Base-by-base conservation (phyloP, 352 stramenopile species). In the Lagenidium sp. region DNA sequence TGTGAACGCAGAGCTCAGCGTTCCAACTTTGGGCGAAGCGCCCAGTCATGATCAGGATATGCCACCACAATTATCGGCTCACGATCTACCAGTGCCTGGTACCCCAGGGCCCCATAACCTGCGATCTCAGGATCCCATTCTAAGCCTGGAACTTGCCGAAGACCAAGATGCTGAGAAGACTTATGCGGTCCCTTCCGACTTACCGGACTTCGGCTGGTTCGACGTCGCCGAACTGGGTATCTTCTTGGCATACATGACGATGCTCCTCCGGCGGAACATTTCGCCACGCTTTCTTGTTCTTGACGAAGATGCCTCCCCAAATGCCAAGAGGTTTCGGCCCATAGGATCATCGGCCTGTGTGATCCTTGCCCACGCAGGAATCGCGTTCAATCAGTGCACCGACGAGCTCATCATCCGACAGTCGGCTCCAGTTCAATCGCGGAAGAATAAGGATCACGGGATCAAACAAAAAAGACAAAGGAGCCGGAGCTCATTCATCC, bases 191-290 rank as follows among this genome's bases (percentile, higher is more conserved):
- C 63, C 68, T 0, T 41, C 50, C 11, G 74, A 86, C 29, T 60
- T 75, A 1, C 58, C 60, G 1, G 29, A 58, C 21, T 68, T 84
- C 32, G 70, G 70, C 0, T 84, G 55, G 65, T 52, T 40, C 36
- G 47, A 82, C 42, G 67, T 57, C 30, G 70, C 68, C 38, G 60
- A 76, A 36, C 59, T 86, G 22, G 74, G 74, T 3, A 5, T 62
- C 0, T 48, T n/a, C 6, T 46, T 86, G n/a, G 47, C 68, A 1
- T 82, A 81, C 36, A 65, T 51, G 23, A 45, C 50, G 1, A 56
- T 86, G 36, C 55, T 77, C 21, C 53, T 86, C 13, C 68, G 74
- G 3, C 55, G 64, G 18, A 61, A 77, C 36, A 63, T 84, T 16
- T 84, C 74, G 0, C 46, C 60, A 6, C 60, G 58, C 0, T 51